Evolutionary conservation across 805 yeast species (phyloP).

Genomic region (Candida taoyuanica): DNA sequence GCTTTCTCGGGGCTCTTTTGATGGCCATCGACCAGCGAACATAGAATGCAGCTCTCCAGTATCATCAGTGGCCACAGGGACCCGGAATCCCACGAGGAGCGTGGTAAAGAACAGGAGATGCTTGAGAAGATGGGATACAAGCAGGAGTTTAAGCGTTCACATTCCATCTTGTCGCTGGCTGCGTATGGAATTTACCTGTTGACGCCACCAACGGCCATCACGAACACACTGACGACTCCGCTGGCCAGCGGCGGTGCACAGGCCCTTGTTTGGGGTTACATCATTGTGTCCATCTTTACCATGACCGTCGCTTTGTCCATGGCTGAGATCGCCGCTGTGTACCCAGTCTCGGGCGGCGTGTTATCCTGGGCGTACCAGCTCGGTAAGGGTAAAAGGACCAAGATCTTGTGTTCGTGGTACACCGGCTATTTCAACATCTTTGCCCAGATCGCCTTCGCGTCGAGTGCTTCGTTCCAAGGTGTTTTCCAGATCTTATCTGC

Average conservation of each 20-base stretch:
- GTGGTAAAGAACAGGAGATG: constrained; percentile 10
- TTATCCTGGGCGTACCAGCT: constrained; percentile 32
- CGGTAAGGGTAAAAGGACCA: constrained; percentile 23
- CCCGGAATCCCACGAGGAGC: constrained; percentile 7
- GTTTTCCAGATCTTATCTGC: constrained; percentile 22
- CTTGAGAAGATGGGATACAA: constrained; percentile 25
- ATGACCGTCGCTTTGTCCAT: constrained; percentile 23
- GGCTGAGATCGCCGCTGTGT: constrained; percentile 33
- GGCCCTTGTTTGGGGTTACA: constrained; percentile 27
- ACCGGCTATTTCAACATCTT: constrained; percentile 30
- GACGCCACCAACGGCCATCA: constrained; percentile 26
- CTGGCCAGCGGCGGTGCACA: constrained; percentile 25
- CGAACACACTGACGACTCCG: constrained; percentile 25
- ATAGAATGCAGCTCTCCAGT: neutral
- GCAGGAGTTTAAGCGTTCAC: constrained; percentile 25
- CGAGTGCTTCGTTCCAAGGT: constrained; percentile 26
- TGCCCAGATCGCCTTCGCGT: constrained; percentile 26
- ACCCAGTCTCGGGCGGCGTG: constrained; percentile 32
- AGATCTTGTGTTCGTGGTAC: constrained; percentile 28
- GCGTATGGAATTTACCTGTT: constrained; percentile 26
- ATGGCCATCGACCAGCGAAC: too few relatives aligned
- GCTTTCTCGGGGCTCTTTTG: too few relatives aligned
- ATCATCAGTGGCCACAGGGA: constrained; percentile 6
- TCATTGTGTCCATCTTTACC: constrained; percentile 24
- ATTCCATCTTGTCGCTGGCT: constrained; percentile 21